Percentiles rank a stretch among this genome's conserved stretches.
These are phyloP conservation scores for Clavispora carvajalis DNA, from an alignment of 805 yeast genomes.

Conservation along the genomic window DNA sequence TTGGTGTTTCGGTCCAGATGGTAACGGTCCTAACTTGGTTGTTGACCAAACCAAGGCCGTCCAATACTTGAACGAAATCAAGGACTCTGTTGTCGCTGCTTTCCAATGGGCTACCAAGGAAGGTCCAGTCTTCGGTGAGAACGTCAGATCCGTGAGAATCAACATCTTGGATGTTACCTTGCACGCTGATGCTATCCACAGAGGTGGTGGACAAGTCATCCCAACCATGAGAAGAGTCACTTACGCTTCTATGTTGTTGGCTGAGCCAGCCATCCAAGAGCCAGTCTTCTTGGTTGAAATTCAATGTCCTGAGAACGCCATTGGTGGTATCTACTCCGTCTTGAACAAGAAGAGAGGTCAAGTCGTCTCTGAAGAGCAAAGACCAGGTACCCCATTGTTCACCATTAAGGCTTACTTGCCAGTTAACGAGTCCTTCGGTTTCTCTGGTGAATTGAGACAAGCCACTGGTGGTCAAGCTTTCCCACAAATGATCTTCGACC, in stretches of 20 bases:
- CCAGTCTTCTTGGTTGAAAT: constrained; percentile 99
- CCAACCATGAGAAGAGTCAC: constrained; percentile 99
- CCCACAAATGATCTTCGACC: constrained; percentile 99
- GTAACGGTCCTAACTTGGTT: constrained; percentile 97
- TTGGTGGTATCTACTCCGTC: constrained; percentile 99
- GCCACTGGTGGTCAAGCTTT: constrained; percentile 99
- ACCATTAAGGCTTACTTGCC: constrained; percentile 99
- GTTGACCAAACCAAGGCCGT: constrained; percentile 99
- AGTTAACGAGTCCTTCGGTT: constrained; percentile 99
- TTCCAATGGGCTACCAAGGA: constrained; percentile 99
- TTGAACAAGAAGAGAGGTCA: constrained; percentile 99
- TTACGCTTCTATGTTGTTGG: constrained; percentile 95
- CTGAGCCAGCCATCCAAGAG: constrained; percentile 98
- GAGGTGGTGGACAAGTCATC: constrained; percentile 99
- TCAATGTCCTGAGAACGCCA: constrained; percentile 98
- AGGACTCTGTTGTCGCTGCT: constrained; percentile 99
- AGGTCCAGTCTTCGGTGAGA: constrained; percentile 98
- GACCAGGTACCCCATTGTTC: constrained; percentile 99
- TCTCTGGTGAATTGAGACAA: constrained; percentile 98
- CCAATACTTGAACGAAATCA: constrained; percentile 97
- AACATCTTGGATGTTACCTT: constrained; percentile 98
- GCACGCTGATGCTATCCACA: constrained; percentile 99
- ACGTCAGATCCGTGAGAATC: constrained; percentile 91
- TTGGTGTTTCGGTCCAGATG: constrained; percentile 99
- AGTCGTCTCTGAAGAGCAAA: constrained; percentile 98